Base-by-base conservation (phyloP, 371 early-diverging fungal genomes). In the Batrachochytrium dendrobatidis region DNA sequence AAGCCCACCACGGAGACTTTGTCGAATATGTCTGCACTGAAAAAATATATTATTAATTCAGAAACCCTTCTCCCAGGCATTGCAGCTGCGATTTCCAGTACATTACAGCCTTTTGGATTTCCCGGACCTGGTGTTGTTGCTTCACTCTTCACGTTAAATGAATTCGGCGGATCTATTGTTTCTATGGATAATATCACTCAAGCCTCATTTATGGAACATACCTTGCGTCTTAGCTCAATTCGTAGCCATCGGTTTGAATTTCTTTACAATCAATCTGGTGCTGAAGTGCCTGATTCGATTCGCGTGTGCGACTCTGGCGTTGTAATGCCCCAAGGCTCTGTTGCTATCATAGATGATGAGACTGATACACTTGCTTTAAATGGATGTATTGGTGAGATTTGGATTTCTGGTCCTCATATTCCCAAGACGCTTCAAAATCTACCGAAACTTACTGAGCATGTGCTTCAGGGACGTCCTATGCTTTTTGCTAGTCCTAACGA, bases 281-380 rank as follows among this genome's bases (percentile, higher is more conserved):
- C 49, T 6, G 4, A n/a, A n/a, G n/a, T n/a, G n/a, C n/a, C n/a
- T n/a, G n/a, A n/a, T n/a, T n/a, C n/a, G n/a, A 51, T 22, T 32
- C 51, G 51, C 10, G 25, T 22, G 30, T 51, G 51, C 24, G 8
- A 51, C 8, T 5, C 17, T 22, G 51, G 51, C 3, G n/a, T 3
- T 32, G 30, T 24, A 6, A n/a, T 4, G 30, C 18, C 28, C 3
- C 51, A 51, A 8, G 10, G 51, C 68, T 83, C 87, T 0, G 71
- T 92, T 8, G 87, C 87, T 1, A 83, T 92, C 49, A 90, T 92
- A 0, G 87, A 92, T 58, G 90, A 92, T 4, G 85, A 88, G 43
- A 87, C 86, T 26, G 74, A 78, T 1, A 75, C 84, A 3, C 64
- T 92, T 3, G 90, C 88, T 45, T 80, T 85, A 17, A 77, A 87